These are phyloP conservation scores for Calonectria pseudoreteaudii DNA, from an alignment of 2,329 filamentous ascomycete species.

Conservation along the genomic window DNA sequence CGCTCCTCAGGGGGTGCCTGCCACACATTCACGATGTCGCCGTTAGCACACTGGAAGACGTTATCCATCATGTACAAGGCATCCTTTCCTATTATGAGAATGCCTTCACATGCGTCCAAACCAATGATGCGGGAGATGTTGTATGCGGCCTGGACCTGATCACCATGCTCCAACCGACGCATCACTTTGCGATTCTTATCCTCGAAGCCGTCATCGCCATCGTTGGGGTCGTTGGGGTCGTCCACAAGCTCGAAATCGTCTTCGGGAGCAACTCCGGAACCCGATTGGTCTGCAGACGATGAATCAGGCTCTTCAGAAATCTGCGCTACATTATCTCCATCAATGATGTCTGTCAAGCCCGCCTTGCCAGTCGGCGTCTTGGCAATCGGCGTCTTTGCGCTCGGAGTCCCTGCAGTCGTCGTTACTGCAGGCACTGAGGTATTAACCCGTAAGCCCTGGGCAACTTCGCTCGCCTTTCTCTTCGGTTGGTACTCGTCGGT, in stretches of 20 bases:
- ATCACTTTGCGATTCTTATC: conserved; percentile 99
- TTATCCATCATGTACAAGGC: conserved; percentile 95
- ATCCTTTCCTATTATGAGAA: conserved; percentile 92
- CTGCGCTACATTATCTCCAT: conserved; percentile 33
- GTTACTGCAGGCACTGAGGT: conserved; percentile 39
- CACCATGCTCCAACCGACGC: conserved; percentile 89
- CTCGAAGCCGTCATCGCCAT: conserved; percentile 82
- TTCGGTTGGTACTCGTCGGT: conserved; percentile 88
- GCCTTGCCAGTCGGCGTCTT: conserved; percentile 28
- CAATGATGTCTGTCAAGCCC: conserved; percentile 18
- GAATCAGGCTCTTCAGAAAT: conserved; percentile 41
- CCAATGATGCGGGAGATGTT: conserved; percentile 96
- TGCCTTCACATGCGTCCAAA: conserved; percentile 91
- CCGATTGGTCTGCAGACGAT: conserved; percentile 32
- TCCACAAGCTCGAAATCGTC: conserved; percentile 98
- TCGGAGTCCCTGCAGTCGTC: conserved; percentile 17
- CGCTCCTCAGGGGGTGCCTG: conserved; percentile 93
- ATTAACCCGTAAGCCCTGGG: conserved; percentile 51
- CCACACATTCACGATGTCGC: conserved; percentile 96
- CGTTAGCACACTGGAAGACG: conserved; percentile 93
- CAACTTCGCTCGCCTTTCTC: conserved; percentile 67
- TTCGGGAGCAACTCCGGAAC: conserved; percentile 63
- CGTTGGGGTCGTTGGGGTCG: conserved; percentile 86
- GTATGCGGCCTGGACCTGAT: conserved; percentile 92
- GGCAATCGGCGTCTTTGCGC: conserved; percentile 31